A percentile compares a stretch with the other conserved stretches of the same genome.
These are phyloP conservation scores for Prunus kanzakura DNA, from an alignment of 306 rosid species.

Conservation along the genomic window DNA sequence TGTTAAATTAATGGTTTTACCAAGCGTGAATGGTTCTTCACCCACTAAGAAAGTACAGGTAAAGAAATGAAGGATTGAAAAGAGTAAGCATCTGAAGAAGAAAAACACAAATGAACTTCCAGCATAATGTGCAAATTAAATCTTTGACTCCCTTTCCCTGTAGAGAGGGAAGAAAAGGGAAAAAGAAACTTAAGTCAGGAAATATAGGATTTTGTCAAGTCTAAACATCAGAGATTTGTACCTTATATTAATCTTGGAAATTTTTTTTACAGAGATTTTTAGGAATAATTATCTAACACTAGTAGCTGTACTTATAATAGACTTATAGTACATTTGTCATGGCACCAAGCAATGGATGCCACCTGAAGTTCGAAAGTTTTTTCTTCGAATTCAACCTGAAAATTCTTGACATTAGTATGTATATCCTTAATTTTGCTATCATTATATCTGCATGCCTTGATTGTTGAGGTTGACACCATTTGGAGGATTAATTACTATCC, in stretches of 20 bases:
- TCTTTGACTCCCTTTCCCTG: no score
- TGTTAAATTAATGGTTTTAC: no score
- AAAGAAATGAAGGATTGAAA: not conserved
- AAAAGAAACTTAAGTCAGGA: no score
- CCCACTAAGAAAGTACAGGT: no score
- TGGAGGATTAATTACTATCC: conserved; percentile 64
- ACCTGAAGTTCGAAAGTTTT: not conserved
- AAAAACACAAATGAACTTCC: no score
- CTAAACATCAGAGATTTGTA: no score
- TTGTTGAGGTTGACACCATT: conserved; percentile 11
- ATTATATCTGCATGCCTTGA: conserved; percentile 24
- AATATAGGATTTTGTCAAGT: no score
- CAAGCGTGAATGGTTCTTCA: no score
- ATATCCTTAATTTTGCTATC: not conserved
- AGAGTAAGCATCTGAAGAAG: no score
- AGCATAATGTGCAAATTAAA: no score
- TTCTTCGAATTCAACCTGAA: not conserved
- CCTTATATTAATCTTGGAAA: not conserved
- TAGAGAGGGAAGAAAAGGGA: no score
- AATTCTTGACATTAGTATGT: not conserved
- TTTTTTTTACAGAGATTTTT: conserved; percentile 6
- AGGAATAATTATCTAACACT: conserved; percentile 2
- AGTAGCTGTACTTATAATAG: not conserved
- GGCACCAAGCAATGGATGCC: not conserved
- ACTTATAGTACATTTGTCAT: not conserved